Evolutionary conservation across 2,329 filamentous ascomycete species (phyloP).

Genomic region (Fusarium napiforme): DNA sequence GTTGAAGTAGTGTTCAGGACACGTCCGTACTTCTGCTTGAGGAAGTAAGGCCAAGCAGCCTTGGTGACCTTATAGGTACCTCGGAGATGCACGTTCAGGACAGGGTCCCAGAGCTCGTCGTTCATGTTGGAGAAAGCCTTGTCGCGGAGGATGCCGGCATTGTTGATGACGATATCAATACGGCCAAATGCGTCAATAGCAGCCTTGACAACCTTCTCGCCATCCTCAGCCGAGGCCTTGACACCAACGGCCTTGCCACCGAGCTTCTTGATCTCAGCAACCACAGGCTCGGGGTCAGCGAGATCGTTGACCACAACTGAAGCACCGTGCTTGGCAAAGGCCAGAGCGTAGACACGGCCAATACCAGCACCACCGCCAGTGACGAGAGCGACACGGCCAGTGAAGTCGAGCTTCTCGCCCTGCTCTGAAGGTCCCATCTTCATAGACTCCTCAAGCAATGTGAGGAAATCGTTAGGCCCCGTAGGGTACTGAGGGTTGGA

Average conservation of each 20-base stretch:
- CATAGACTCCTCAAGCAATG: constrained; percentile 83
- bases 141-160: constrained; percentile 96
- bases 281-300: constrained; percentile 89
- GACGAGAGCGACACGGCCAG: constrained; percentile 84
- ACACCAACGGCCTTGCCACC: constrained; percentile 92
- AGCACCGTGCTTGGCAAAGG: constrained; percentile 86
- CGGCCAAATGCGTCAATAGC: constrained; percentile 95
- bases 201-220: constrained; percentile 88
- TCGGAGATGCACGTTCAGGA: constrained; percentile 90
- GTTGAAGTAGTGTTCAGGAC: constrained; percentile 97
- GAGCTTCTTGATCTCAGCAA: constrained; percentile 88
- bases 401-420: constrained; percentile 82
- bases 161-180: constrained; percentile 96
- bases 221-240: constrained; percentile 93
- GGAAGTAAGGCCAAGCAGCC: constrained; percentile 96
- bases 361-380: constrained; percentile 92
- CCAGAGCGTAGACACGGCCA: constrained; percentile 88
- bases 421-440: constrained; percentile 78
- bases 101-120: constrained; percentile 90
- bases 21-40: constrained; percentile 98
- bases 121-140: constrained; percentile 99
- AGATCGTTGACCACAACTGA: constrained; percentile 95
- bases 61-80: constrained; percentile 98
- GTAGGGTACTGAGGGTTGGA: constrained; percentile 81
- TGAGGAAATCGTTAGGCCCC: constrained; percentile 88